Evolutionary conservation across 148 eudicot species (phyloP).

Genomic region (Rhododendron griersonianum): DNA sequence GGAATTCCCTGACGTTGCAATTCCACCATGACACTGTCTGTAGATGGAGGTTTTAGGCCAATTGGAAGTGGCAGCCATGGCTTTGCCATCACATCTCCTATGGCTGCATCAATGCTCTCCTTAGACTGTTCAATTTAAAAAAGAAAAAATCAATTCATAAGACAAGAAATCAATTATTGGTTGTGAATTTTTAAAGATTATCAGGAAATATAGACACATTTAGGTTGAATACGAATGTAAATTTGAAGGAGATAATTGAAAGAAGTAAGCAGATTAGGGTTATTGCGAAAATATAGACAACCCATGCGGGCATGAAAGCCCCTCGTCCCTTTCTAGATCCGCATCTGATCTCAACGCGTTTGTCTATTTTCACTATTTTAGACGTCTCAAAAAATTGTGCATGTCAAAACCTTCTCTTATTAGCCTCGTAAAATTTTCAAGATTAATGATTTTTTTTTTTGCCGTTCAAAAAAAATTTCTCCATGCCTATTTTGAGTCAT

Average conservation of each 20-base stretch:
- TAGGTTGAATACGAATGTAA: too few relatives aligned
- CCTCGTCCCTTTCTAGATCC: too few relatives aligned
- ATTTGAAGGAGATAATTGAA: too few relatives aligned
- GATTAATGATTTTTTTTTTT: too few relatives aligned
- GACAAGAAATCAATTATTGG: background rate
- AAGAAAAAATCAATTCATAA: background rate
- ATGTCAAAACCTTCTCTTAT: background rate
- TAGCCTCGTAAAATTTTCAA: too few relatives aligned
- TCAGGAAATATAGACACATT: too few relatives aligned
- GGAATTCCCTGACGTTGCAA: constrained; percentile 82
- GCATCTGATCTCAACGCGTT: background rate
- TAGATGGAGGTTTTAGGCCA: constrained; percentile 77
- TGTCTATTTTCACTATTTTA: background rate
- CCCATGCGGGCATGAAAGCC: too few relatives aligned
- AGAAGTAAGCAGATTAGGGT: too few relatives aligned
- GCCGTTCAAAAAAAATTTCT: too few relatives aligned
- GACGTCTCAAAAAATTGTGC: background rate
- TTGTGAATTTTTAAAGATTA: too few relatives aligned
- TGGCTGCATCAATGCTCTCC: constrained; percentile 80
- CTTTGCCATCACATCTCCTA: constrained; percentile 73
- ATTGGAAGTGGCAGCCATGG: constrained; percentile 90
- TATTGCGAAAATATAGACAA: too few relatives aligned
- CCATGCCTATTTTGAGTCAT: background rate
- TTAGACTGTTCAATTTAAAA: constrained; percentile 39
- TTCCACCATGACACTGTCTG: constrained; percentile 71